Percentiles rank a stretch among this genome's conserved stretches.
These are phyloP conservation scores for Trametes maxima DNA, from an alignment of 768 basidiomycete genomes.

Conservation along the genomic window DNA sequence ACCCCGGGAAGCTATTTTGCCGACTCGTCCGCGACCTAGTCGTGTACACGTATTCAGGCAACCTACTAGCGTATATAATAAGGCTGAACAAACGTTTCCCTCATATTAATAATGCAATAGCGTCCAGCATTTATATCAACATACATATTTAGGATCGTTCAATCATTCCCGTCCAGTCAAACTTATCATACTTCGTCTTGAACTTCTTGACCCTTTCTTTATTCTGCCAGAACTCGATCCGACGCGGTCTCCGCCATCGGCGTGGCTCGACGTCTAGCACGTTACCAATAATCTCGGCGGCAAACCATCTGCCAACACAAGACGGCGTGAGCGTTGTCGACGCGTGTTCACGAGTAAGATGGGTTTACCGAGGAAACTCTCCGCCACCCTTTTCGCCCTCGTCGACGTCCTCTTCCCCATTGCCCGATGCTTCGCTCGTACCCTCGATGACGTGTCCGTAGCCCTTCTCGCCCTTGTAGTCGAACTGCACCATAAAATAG, in stretches of 20 bases:
- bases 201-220: constrained; percentile 69
- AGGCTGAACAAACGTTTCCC: no score
- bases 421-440: constrained; percentile 59
- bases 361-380: constrained; percentile 79
- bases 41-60: no score
- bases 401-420: constrained; percentile 64
- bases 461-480: constrained; percentile 96
- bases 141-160: constrained; percentile 34
- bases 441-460: constrained; percentile 99
- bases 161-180: constrained; percentile 82
- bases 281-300: constrained; percentile 92
- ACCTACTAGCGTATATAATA: no score
- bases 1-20: no score
- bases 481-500: constrained; percentile 99
- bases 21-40: no score
- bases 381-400: constrained; percentile 91
- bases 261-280: constrained; percentile 85
- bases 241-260: constrained; percentile 80
- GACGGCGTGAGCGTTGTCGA: background rate
- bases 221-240: constrained; percentile 70
- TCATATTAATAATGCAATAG: no score
- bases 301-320: constrained; percentile 74
- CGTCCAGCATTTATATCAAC: background rate
- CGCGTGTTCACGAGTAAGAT: background rate
- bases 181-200: constrained; percentile 74